Percentiles rank a stretch among this genome's conserved stretches.
Conservation (phyloP, 2,329 filamentous ascomycete species). For the Microsporum ferrugineum region DNA sequence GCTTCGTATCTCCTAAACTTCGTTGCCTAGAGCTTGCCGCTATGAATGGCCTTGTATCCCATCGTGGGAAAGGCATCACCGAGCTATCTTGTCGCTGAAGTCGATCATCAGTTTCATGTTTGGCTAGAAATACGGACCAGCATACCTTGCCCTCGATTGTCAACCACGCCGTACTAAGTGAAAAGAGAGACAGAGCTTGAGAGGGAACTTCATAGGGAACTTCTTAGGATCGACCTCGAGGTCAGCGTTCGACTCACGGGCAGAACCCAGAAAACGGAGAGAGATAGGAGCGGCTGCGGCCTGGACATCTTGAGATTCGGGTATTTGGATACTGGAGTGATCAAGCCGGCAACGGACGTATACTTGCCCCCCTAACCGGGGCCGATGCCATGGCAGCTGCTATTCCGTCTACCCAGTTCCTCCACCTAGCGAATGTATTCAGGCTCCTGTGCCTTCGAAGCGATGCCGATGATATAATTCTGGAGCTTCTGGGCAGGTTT, state of each 20-base stretch:
- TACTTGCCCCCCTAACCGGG: neutral
- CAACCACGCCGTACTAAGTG: neutral
- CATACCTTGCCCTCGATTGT: neutral
- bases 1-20: neutral
- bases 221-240: neutral
- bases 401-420: conserved; percentile 29
- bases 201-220: neutral
- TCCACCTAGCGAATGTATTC: conserved; percentile 28
- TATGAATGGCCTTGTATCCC: neutral
- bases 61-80: neutral
- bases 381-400: conserved; percentile 12
- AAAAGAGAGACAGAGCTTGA: neutral
- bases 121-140: neutral
- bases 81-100: neutral
- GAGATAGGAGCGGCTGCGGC: neutral
- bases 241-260: neutral
- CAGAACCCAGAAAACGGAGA: neutral
- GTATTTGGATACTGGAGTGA: neutral
- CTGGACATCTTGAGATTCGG: neutral
- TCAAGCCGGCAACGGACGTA: neutral
- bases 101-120: neutral
- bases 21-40: neutral
- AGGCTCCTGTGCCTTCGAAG: conserved; percentile 29
- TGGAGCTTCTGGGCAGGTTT: conserved; percentile 35
- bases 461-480: conserved; percentile 33